A percentile compares a stretch with the other conserved stretches of the same genome.
Conservation (phyloP, 805 yeast species). For the Candida quercuum region DNA sequence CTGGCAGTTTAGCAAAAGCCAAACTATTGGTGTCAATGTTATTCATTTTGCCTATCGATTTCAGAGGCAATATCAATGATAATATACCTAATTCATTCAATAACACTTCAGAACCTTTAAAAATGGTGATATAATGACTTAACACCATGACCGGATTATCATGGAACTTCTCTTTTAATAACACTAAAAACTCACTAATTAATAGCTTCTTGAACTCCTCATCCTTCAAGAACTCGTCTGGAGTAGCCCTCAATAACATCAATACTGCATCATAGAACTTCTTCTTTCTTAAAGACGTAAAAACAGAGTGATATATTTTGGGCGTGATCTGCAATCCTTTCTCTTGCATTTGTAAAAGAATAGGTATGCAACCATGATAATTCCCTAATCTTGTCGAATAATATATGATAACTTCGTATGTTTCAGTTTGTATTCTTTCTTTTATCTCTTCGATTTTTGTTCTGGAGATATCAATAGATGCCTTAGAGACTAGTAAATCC, state of each 20-base stretch:
- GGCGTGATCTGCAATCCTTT: slow-evolving; percentile 10
- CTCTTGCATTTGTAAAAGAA: slow-evolving; percentile 11
- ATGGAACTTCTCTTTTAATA: slow-evolving; percentile 15
- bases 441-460: background rate
- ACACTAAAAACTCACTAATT: slow-evolving; percentile 13
- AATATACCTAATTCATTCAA: slow-evolving; percentile 16
- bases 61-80: slow-evolving; percentile 8
- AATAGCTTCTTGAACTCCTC: slow-evolving; percentile 3
- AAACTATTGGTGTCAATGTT: slow-evolving; percentile 1
- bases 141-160: slow-evolving; percentile 15
- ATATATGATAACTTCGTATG: slow-evolving; percentile 17
- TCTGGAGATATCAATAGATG: background rate
- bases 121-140: slow-evolving; percentile 19
- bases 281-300: slow-evolving; percentile 15
- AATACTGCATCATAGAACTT: slow-evolving; percentile 15
- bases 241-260: slow-evolving; percentile 11
- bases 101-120: slow-evolving; percentile 6
- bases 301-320: slow-evolving; percentile 11
- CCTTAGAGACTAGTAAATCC: slow-evolving; percentile 9
- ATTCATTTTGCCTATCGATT: background rate
- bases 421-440: background rate
- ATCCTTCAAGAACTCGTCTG: slow-evolving; percentile 1
- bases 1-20: slow-evolving; percentile 5
- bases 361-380: slow-evolving; percentile 6
- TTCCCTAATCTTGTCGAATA: slow-evolving; percentile 12